Base-by-base conservation (phyloP, 2,329 filamentous ascomycete species). In the Fusarium sarcochroum region DNA sequence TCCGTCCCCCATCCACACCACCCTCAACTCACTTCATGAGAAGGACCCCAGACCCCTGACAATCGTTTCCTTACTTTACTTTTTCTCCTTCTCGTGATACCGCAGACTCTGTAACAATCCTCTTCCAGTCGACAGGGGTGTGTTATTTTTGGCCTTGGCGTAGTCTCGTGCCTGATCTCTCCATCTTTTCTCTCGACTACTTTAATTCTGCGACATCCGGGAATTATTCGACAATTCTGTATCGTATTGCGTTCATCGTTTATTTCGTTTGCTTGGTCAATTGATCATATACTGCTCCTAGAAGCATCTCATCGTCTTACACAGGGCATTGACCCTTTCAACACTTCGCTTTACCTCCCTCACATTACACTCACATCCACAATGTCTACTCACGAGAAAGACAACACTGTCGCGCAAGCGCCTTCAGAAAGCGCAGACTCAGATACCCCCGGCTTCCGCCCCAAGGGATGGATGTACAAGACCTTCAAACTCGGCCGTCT, bases 381-480 rank as follows among this genome's bases (percentile, higher is more conserved):
- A 56, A 77, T 77, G 73, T 56, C 76, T 46, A 64, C 74, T 51
- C 68, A 75, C 53, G 74, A 77, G 46, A 72, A 75, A 56, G 68
- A 72, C 50, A 53, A 65, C 46, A 35, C 34, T 25, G 40, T 68
- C 41, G 37, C 70, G 52, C 65, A 71, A 25, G 62, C 58, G 30
- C 63, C 53, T 14, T 57, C 70, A 37, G 70, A 75, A 17, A 46
- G 58, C 42, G 48, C 49, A 46, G 51, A 50, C 15, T 59, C 60
- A 32, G 60, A 63, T 34, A 53, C 46, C 17, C 51, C 58, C 17
- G 50, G 53, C 48, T 58, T 60, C 61, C 84, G 82, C 30, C 86
- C 86, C 3, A 41, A 69, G 5, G 85, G 86, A 66, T 93, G 91
- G 91, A 90, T 89, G 80, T 93, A 94, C 84, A 89, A 86, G 74